Evolutionary conservation across 2,329 filamentous ascomycete species (phyloP).

Genomic region (Xylariaceae sp.): DNA sequence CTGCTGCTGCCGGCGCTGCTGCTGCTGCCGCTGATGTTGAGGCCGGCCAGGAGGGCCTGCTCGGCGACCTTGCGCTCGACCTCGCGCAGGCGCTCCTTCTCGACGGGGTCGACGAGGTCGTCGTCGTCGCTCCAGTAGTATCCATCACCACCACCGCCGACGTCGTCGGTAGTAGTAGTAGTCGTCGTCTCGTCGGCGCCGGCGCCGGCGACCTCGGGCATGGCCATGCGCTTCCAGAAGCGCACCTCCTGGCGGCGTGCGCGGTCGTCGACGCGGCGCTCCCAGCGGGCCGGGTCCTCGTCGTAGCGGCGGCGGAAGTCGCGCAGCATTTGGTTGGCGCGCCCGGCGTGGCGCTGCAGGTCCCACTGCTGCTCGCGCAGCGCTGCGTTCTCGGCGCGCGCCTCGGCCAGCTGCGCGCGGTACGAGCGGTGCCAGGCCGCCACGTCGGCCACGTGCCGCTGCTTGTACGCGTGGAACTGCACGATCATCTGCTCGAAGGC

Average conservation of each 20-base stretch:
- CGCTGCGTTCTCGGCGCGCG: slow-evolving; percentile 55
- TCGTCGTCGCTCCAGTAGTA: slow-evolving; percentile 58
- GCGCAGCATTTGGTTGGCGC: slow-evolving; percentile 50
- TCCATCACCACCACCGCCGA: slow-evolving; percentile 50
- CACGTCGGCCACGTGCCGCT: slow-evolving; percentile 53
- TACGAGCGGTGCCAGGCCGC: slow-evolving; percentile 60
- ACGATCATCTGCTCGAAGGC: slow-evolving; percentile 51
- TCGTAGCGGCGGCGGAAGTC: slow-evolving; percentile 49
- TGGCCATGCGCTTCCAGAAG: slow-evolving; percentile 60
- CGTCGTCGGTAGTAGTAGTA: too few relatives aligned
- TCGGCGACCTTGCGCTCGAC: slow-evolving; percentile 38
- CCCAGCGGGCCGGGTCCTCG: slow-evolving; percentile 47
- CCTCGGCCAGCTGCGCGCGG: slow-evolving; percentile 56
- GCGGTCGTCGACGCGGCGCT: slow-evolving; percentile 44
- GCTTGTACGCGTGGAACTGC: slow-evolving; percentile 60
- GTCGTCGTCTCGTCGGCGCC: too few relatives aligned
- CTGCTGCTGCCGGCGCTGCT: slow-evolving; percentile 22
- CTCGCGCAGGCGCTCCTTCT: slow-evolving; percentile 49
- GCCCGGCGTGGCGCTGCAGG: slow-evolving; percentile 53
- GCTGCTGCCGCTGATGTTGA: too few relatives aligned
- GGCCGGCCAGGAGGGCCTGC: slow-evolving; percentile 30
- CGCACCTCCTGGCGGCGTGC: slow-evolving; percentile 51
- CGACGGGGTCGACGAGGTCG: slow-evolving; percentile 52
- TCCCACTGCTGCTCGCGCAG: slow-evolving; percentile 60
- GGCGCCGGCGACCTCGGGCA: slow-evolving; percentile 54